Evolutionary conservation across 2,329 filamentous ascomycete species (phyloP), one percentile per base, ranked within the genome.

Genomic region (Hysterium pulicare): DNA sequence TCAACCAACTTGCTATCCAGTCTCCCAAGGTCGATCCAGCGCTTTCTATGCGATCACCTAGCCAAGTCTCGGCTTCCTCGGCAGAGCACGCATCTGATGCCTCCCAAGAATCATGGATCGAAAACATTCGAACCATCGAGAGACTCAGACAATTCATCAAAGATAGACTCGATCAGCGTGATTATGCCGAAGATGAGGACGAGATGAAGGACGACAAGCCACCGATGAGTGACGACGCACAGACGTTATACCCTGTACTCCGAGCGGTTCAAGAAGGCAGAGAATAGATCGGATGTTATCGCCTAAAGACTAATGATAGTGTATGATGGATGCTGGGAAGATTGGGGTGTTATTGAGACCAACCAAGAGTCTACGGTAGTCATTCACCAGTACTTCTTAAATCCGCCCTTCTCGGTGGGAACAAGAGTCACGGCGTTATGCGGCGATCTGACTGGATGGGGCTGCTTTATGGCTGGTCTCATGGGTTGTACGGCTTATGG

Each of bases 71-170:
- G 2, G 64, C 66, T 23, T 44, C 59, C 15, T 55, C 59, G 13
- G 64, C 58, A 17, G 63, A 66, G 45, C 60, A 61, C 41, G 45
- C 53, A 2, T 53, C 54, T 16, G 62, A 66, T 16, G 51, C 51
- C 8, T n/a, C n/a, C n/a, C 75, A 79, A 47, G 73, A 77, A 49
- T 64, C 65, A 4, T 84, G 80, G 81, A 75, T 83, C 8, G 77
- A 82, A 59, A 82, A 82, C 62, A 78, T 82, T 41, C 77, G 81
- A n/a, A 72, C 80, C 8, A 77, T 84, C 22, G 80, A 83, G 64
- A 71, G 73, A 38, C 70, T 84, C 26, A 72, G 80, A 33, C 72
- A 73, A 16, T 78, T 77, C 61, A 73, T 83, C 51, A 73, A 75
- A 42, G 72, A 77, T 37, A 70, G 76, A 40, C 67, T 84, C 17